These are phyloP conservation scores for Penicillium sclerotiorum DNA, from an alignment of 2,329 filamentous ascomycete species.

Conservation along the genomic window DNA sequence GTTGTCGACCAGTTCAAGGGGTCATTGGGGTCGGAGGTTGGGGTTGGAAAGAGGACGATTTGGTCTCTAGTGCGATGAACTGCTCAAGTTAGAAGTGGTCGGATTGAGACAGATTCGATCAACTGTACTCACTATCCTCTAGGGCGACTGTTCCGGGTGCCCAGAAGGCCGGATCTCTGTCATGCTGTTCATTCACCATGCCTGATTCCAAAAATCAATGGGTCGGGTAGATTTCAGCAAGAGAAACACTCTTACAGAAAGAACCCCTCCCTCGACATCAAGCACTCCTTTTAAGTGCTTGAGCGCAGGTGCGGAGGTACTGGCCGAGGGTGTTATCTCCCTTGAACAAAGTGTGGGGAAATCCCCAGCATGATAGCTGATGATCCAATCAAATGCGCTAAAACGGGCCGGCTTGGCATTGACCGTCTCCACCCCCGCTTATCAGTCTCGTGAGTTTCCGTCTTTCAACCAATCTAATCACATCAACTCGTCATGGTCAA, in stretches of 20 bases:
- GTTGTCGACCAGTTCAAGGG: constrained; percentile 28
- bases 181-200: constrained; percentile 14
- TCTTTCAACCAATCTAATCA: background rate
- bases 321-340: constrained; percentile 13
- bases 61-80: constrained; percentile 16
- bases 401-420: constrained; percentile 19
- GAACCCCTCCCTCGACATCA: background rate
- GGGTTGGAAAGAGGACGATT: constrained; percentile 24
- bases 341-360: constrained; percentile 6
- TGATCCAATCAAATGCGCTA: constrained; percentile 6
- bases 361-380: constrained; percentile 2
- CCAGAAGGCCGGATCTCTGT: constrained; percentile 19
- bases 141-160: constrained; percentile 23
- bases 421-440: constrained; percentile 9
- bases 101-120: background rate
- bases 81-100: background rate
- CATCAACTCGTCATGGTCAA: background rate
- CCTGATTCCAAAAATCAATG: constrained; percentile 1
- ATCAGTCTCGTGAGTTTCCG: constrained; percentile 1
- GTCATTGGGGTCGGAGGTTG: constrained; percentile 30
- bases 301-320: constrained; percentile 5
- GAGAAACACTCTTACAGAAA: background rate
- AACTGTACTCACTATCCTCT: constrained; percentile 21
- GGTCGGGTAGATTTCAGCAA: too few relatives aligned
- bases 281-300: constrained; percentile 1